A percentile compares a stretch with the other conserved stretches of the same genome.
phyloP scores from a whole-genome alignment of 75 land plant genomes.

The Sequoiadendron giganteum region DNA sequence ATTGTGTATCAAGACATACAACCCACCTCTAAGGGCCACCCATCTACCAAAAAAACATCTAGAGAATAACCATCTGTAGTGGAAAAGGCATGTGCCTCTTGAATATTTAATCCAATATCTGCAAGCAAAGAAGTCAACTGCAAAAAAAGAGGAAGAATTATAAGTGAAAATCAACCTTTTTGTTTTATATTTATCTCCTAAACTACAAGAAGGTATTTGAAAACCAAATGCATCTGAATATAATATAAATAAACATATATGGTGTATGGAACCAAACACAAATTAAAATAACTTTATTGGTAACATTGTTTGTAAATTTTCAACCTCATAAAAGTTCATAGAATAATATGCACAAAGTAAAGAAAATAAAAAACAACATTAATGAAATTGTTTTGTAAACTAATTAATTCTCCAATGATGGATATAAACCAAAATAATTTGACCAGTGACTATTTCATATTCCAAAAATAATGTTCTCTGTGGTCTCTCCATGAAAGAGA shows the following conservation, averaged over 20 bases:
- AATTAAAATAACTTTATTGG: background rate
- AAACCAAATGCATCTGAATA: background rate
- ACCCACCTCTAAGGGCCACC: slow-evolving; percentile 90
- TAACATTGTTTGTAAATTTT: background rate
- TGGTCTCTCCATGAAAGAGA: background rate
- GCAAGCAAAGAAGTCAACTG: slow-evolving; percentile 94
- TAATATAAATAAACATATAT: background rate
- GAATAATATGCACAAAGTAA: background rate
- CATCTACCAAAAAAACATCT: slow-evolving; percentile 98
- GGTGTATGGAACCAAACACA: background rate
- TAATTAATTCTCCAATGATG: background rate
- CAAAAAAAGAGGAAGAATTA: slow-evolving; percentile 9
- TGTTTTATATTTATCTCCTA: background rate
- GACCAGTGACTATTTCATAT: background rate
- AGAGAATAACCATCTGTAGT: slow-evolving; percentile 92
- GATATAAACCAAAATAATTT: background rate
- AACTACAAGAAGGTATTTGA: background rate
- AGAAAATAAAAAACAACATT: background rate
- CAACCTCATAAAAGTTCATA: background rate
- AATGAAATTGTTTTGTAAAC: background rate
- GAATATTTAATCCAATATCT: slow-evolving; percentile 91
- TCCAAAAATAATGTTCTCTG: background rate
- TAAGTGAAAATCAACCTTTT: background rate
- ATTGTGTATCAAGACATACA: background rate
- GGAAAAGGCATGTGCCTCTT: slow-evolving; percentile 97